Conservation (phyloP, 192 early-diverging fungal species). For the Diversispora eburnea region DNA sequence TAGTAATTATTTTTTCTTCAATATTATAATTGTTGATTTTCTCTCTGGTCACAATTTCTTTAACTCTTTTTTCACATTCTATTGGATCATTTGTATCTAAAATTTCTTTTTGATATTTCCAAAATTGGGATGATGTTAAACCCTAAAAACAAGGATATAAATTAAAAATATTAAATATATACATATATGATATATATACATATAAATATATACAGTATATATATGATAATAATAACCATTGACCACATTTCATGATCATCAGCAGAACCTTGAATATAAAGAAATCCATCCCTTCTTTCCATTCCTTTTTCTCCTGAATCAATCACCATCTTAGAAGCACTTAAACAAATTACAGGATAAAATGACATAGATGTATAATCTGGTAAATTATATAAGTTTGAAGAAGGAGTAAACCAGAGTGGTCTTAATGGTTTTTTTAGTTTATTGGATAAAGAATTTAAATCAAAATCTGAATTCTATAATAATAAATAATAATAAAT, state of each 20-base stretch:
- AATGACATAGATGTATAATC: constrained; percentile 53
- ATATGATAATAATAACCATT: constrained; percentile 28
- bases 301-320: constrained; percentile 33
- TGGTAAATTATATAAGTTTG: constrained; percentile 44
- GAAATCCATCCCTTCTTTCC: constrained; percentile 50
- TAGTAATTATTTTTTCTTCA: constrained; percentile 13
- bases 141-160: constrained; percentile 37
- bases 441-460: constrained; percentile 25
- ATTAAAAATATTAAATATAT: background rate
- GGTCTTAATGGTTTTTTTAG: constrained; percentile 72
- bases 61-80: constrained; percentile 42
- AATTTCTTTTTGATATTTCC: constrained; percentile 47
- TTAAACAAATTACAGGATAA: constrained; percentile 74
- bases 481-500: too few species aligned
- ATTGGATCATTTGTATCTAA: constrained; percentile 27
- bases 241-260: constrained; percentile 91
- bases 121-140: constrained; percentile 62
- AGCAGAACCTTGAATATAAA: constrained; percentile 85
- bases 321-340: constrained; percentile 60
- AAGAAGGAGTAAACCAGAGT: constrained; percentile 74
- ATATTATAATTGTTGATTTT: constrained; percentile 33
- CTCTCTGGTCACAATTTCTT: background rate
- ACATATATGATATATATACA: background rate
- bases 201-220: too few species aligned
- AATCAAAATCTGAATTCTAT: constrained; percentile 44